Conservation (phyloP, 352 stramenopile species). For the Globisporangium nodosum region DNA sequence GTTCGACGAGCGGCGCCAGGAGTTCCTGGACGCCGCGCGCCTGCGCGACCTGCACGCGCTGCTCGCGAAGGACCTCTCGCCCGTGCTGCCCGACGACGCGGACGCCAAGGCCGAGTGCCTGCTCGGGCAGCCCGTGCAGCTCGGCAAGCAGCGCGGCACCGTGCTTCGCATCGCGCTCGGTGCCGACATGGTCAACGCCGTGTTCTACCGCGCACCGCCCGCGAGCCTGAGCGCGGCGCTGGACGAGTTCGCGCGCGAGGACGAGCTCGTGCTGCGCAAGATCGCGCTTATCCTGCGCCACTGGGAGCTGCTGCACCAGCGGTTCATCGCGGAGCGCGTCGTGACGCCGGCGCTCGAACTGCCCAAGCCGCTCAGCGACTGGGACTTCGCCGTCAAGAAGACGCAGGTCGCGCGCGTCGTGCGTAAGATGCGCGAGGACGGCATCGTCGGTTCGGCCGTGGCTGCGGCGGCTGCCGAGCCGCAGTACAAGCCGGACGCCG, state of each 20-base stretch:
- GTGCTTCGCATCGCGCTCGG: slow-evolving; percentile 84
- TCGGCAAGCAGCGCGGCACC: slow-evolving; percentile 50
- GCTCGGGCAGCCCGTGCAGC: slow-evolving; percentile 76
- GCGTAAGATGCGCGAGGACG: slow-evolving; percentile 43
- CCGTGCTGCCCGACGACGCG: slow-evolving; percentile 32
- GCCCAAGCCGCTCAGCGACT: slow-evolving; percentile 56
- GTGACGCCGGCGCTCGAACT: slow-evolving; percentile 27
- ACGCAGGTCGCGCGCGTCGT: slow-evolving; percentile 53
- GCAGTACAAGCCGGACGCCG: slow-evolving; percentile 13
- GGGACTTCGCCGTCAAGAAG: slow-evolving; percentile 75
- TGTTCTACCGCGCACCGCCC: slow-evolving; percentile 36
- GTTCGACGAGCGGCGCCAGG: slow-evolving; percentile 25
- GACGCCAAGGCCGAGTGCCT: slow-evolving; percentile 58
- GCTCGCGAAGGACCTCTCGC: slow-evolving; percentile 66
- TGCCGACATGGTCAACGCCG: slow-evolving; percentile 81
- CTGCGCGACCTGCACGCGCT: slow-evolving; percentile 67
- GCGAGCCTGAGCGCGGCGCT: slow-evolving; percentile 28
- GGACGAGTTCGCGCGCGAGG: slow-evolving; percentile 38
- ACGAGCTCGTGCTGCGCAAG: slow-evolving; percentile 58
- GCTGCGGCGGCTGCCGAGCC: not conserved
- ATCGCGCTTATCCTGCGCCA: slow-evolving; percentile 64
- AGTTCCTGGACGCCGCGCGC: slow-evolving; percentile 36
- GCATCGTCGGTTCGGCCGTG: slow-evolving; percentile 22
- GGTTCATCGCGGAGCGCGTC: slow-evolving; percentile 55
- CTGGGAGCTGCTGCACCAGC: slow-evolving; percentile 55